These are phyloP conservation scores for Linum usitatissimum DNA, from an alignment of 345 rosid genomes.

Conservation along the genomic window DNA sequence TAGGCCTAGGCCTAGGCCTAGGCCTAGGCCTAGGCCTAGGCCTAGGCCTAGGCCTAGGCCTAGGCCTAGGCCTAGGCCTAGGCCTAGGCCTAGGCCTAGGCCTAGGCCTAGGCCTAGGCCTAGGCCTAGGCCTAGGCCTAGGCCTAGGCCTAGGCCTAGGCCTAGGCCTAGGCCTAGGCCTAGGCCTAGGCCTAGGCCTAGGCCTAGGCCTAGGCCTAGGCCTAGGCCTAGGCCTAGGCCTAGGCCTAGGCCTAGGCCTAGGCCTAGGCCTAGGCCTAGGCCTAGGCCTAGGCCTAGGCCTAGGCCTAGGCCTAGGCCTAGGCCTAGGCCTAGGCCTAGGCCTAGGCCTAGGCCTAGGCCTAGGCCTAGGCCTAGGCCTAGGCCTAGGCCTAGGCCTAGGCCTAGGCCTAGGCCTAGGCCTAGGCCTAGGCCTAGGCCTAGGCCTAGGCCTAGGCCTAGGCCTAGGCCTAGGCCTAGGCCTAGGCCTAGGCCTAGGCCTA, in stretches of 20 bases:
- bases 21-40: constrained; percentile 8
- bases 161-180: constrained; percentile 4
- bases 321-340: constrained; percentile 4
- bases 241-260: constrained; percentile 5
- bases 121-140: constrained; percentile 9
- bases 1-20: constrained; percentile 9
- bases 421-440: background rate
- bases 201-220: constrained; percentile 6
- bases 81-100: background rate
- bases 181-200: constrained; percentile 7
- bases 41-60: background rate
- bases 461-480: background rate
- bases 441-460: background rate
- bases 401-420: background rate
- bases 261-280: constrained; percentile 5
- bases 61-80: background rate
- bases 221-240: constrained; percentile 8
- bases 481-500: background rate
- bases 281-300: constrained; percentile 9
- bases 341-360: constrained; percentile 7
- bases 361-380: constrained; percentile 5
- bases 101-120: constrained; percentile 4
- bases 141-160: constrained; percentile 10
- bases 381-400: constrained; percentile 8
- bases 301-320: constrained; percentile 10